Conservation (phyloP, 352 stramenopile species). For the Phytophthora podocarpi region DNA sequence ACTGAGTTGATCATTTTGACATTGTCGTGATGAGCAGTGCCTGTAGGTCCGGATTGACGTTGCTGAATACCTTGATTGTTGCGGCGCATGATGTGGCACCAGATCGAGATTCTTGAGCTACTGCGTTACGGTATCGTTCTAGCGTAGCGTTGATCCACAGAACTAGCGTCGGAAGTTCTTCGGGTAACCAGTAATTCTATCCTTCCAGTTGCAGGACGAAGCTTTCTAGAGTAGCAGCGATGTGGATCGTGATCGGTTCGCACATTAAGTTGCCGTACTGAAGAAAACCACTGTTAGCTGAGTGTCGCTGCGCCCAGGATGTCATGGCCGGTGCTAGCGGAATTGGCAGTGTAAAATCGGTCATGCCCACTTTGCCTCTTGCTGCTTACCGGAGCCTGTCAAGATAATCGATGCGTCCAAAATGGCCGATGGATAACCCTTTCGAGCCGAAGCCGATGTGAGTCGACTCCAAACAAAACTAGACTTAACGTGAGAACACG, state of each 20-base stretch:
- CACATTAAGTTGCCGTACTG: constrained; percentile 1
- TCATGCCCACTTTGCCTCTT: neutral
- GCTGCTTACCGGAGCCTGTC: neutral
- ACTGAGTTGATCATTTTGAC: neutral
- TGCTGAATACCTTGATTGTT: too few species aligned
- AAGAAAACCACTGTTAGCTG: neutral
- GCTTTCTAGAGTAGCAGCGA: neutral
- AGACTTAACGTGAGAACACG: too few species aligned
- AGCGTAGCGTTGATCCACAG: neutral
- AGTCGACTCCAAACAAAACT: too few species aligned
- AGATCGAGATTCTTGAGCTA: neutral
- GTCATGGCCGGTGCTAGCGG: neutral
- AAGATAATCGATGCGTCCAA: neutral
- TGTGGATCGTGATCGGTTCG: neutral
- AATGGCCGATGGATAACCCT: neutral
- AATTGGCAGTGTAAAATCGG: neutral
- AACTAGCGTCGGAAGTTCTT: neutral
- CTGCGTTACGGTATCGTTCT: neutral
- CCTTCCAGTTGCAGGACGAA: constrained; percentile 37
- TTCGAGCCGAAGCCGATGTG: neutral
- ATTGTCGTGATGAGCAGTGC: neutral
- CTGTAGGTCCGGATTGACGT: neutral
- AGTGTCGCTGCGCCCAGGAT: neutral
- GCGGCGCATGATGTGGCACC: too few species aligned
- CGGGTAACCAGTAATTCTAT: neutral